A percentile compares a stretch with the other conserved stretches of the same genome.
These are phyloP conservation scores for Cryphonectria parasitica DNA, from an alignment of 2,329 filamentous ascomycete genomes.

Conservation along the genomic window DNA sequence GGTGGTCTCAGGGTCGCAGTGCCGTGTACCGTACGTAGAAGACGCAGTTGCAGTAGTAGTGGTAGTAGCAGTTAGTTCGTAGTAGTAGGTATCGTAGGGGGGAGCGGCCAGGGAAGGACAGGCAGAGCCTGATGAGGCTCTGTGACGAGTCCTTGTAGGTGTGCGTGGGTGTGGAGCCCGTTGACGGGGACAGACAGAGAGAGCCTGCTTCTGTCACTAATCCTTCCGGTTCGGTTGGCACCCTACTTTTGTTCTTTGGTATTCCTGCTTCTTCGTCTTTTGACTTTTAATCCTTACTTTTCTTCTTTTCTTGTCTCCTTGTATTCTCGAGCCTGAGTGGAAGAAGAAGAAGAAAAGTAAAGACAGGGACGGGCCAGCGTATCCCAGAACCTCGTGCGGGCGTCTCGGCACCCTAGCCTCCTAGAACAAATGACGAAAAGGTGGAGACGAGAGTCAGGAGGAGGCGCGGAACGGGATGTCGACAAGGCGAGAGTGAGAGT, in stretches of 20 bases:
- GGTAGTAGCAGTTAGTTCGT: background rate
- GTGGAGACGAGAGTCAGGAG: background rate
- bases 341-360: background rate
- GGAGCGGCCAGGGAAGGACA: background rate
- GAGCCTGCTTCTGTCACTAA: conserved; percentile 12
- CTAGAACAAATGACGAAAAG: background rate
- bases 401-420: conserved; percentile 7
- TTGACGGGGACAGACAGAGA: background rate
- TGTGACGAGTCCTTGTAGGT: conserved; percentile 7
- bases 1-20: background rate
- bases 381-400: conserved; percentile 10
- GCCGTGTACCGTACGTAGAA: background rate
- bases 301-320: background rate
- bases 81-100: no score
- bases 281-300: background rate
- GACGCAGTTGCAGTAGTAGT: background rate
- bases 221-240: background rate
- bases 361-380: conserved; percentile 5
- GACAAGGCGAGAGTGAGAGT: background rate
- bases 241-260: background rate
- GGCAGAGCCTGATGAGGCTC: conserved; percentile 1
- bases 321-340: background rate
- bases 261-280: background rate
- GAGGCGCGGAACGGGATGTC: background rate
- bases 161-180: conserved; percentile 13